Percentiles rank a stretch among this genome's conserved stretches.
Evolutionary conservation across 352 stramenopile species (phyloP).

Genomic region (Phytophthora citrophthora): DNA sequence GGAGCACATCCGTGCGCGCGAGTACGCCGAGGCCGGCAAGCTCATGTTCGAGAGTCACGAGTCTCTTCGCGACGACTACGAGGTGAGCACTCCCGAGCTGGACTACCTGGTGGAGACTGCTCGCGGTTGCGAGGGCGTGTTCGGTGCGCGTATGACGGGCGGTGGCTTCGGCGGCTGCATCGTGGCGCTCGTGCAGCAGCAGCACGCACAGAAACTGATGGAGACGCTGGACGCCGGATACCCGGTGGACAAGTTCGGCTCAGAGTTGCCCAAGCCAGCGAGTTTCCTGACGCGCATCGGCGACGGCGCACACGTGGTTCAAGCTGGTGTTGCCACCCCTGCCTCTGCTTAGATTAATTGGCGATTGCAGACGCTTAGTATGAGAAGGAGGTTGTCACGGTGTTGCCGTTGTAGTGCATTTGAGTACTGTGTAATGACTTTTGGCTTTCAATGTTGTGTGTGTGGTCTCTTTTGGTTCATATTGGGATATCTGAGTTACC

Average conservation of each 20-base stretch:
- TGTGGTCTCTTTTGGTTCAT: too few species aligned
- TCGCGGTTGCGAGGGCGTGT: constrained; percentile 90
- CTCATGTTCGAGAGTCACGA: constrained; percentile 94
- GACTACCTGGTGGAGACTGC: constrained; percentile 94
- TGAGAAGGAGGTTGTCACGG: background rate
- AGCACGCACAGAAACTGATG: constrained; percentile 72
- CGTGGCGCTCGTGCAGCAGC: constrained; percentile 91
- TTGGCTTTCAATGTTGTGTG: too few species aligned
- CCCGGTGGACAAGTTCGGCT: constrained; percentile 48
- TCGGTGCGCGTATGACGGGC: constrained; percentile 94
- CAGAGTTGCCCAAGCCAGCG: constrained; percentile 59
- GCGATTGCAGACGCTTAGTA: background rate
- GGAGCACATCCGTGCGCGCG: constrained; percentile 70
- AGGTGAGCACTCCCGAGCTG: constrained; percentile 92
- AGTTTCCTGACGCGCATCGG: constrained; percentile 75
- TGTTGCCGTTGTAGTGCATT: background rate
- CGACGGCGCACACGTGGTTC: constrained; percentile 62
- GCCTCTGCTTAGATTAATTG: constrained; percentile 8
- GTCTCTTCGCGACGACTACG: constrained; percentile 93
- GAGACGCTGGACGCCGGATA: constrained; percentile 77
- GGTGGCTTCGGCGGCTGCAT: constrained; percentile 97
- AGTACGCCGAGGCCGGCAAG: constrained; percentile 84
- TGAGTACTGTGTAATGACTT: background rate
- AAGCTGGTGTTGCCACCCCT: constrained; percentile 18
- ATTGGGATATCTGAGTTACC: too few species aligned